Base-by-base conservation (phyloP, 495 filamentous ascomycete species). In the Ramalina peruviana region DNA sequence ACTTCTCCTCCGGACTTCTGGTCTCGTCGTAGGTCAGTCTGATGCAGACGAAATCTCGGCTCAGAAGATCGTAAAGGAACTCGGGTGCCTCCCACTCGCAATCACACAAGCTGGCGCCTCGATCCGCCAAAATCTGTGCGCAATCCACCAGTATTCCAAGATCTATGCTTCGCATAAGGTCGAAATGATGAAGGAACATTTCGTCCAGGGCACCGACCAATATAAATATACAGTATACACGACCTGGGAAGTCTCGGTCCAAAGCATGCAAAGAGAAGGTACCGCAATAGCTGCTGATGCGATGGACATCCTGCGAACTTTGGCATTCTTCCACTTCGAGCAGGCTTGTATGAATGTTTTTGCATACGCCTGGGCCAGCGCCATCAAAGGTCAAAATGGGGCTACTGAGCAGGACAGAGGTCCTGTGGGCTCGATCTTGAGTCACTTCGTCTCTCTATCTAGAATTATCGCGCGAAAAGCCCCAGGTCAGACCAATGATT, bases 41-140 rank as follows among this genome's bases (percentile, higher is more conserved):
- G 15, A 36, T 33, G 19, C n/a, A 2, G 11, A 52, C 16, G 38
- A 45, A 3, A 9, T 3, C 36, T 60, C 9, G 55, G 61, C 62
- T 12, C 23, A 46, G 37, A 25, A 40, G 23, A 59, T 69, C 43
- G 57, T 54, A 2, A 23, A 57, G 21, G 52, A 47, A 16, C 54
- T 72, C 21, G 66, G 69, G 21, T 67, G 50, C 49, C 59, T 70
- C 30, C 54, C 69, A 12, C 63, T 70, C 10, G 67, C 66, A 4
- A 49, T 70, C 16, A 54, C 59, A 16, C 64, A 69, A 26, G 68
- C 68, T 1, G 66, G 67, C 9, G 60, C 56, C 20, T 33, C 55
- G 0, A 67, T 68, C 48, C 56, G 52, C 16, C 46, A 59, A 36
- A 48, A 50, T 12, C 15, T 63, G n/a, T 69, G 57, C 50, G 45